Evolutionary conservation across 1,139 yeast genomes (phyloP).

Genomic region (Candida pseudoviswanathii): DNA sequence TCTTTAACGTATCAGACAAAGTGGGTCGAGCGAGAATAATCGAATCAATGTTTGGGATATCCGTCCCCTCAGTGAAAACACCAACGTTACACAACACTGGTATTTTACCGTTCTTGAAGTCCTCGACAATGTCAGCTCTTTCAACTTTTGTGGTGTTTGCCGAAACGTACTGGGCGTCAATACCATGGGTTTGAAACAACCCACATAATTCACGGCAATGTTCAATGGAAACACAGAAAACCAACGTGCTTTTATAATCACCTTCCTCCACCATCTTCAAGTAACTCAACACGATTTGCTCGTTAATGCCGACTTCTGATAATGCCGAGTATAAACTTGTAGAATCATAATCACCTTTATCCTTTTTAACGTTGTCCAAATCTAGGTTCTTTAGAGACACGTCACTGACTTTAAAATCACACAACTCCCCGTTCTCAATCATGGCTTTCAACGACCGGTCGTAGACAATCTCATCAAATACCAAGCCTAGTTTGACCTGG

Average conservation of each 20-base stretch:
- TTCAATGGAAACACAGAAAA: constrained; percentile 74
- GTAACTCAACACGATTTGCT: constrained; percentile 50
- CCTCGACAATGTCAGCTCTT: constrained; percentile 54
- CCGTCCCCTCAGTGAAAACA: constrained; percentile 94
- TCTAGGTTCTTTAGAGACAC: constrained; percentile 49
- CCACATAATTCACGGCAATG: constrained; percentile 64
- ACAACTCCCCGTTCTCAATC: constrained; percentile 69
- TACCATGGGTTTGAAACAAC: constrained; percentile 57
- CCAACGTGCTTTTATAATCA: constrained; percentile 60
- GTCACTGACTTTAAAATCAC: constrained; percentile 67
- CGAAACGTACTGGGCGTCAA: constrained; percentile 75
- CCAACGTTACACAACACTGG: constrained; percentile 85
- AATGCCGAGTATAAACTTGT: constrained; percentile 55
- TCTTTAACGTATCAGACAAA: constrained; percentile 64
- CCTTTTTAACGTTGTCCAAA: constrained; percentile 31
- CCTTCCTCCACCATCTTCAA: constrained; percentile 38
- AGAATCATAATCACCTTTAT: constrained; percentile 56
- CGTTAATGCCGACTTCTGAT: constrained; percentile 45
- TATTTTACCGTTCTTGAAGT: constrained; percentile 62
- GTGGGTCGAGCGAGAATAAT: constrained; percentile 82
- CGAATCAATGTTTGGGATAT: constrained; percentile 87
- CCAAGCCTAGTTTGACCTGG: constrained; percentile 55
- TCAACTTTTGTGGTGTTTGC: constrained; percentile 60
- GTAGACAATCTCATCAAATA: constrained; percentile 75
- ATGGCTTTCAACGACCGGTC: constrained; percentile 68